Evolutionary conservation across 441 rosid genomes (phyloP).

Genomic region (Raphanus hybrid): DNA sequence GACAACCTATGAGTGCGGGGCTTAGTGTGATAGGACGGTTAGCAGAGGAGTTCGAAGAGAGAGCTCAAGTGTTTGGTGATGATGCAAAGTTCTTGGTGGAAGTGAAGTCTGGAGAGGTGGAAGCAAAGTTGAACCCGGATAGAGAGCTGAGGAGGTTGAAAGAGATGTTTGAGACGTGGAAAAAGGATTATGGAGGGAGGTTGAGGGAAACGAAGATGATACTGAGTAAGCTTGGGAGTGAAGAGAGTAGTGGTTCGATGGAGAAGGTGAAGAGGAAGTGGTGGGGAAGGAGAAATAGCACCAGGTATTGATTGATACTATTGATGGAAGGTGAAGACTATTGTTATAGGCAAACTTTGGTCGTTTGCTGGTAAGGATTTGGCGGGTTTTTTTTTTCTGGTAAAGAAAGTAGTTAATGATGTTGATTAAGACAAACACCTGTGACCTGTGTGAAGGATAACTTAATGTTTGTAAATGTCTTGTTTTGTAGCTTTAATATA

Average conservation of each 20-base stretch:
- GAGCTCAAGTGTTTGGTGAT: slow-evolving; percentile 95
- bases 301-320: slow-evolving; percentile 58
- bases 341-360: neutral
- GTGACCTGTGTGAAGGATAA: too few species aligned
- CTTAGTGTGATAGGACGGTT: slow-evolving; percentile 83
- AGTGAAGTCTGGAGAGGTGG: slow-evolving; percentile 95
- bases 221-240: slow-evolving; percentile 83
- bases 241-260: slow-evolving; percentile 70
- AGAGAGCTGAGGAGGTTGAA: slow-evolving; percentile 86
- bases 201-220: slow-evolving; percentile 86
- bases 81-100: slow-evolving; percentile 97
- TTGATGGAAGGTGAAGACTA: neutral
- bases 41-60: slow-evolving; percentile 96
- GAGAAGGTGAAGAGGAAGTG: slow-evolving; percentile 85
- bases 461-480: slow-evolving; percentile 32
- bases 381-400: neutral
- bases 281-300: slow-evolving; percentile 97
- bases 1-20: slow-evolving; percentile 77
- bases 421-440: too few species aligned
- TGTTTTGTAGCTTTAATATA: slow-evolving; percentile 4
- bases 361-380: neutral
- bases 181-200: slow-evolving; percentile 87
- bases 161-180: slow-evolving; percentile 98
- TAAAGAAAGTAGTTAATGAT: neutral
- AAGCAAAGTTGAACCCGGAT: slow-evolving; percentile 92